Percentiles rank a stretch among this genome's conserved stretches.
phyloP scores from a whole-genome alignment of 176 grass and related monocot genomes.

The Tillandsia leiboldiana region DNA sequence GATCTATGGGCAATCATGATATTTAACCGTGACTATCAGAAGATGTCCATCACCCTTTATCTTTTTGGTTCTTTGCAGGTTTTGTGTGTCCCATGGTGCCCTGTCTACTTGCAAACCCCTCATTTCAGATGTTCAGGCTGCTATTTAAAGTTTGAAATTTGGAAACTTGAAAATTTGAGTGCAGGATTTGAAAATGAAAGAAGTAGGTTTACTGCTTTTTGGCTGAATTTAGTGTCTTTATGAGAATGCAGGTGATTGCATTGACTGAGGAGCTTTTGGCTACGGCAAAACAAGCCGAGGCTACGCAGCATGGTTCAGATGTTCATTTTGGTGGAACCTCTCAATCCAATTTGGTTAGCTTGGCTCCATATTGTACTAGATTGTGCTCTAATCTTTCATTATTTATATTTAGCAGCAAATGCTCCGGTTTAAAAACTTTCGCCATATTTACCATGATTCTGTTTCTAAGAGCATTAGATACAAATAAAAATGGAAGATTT shows the following conservation, averaged over 20 bases:
- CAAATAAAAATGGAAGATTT: too few species aligned
- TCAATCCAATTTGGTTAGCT: background rate
- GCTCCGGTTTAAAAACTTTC: too few species aligned
- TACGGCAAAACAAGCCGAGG: slow-evolving; percentile 55
- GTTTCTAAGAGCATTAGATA: too few species aligned
- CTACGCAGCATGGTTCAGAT: slow-evolving; percentile 23
- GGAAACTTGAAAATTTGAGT: slow-evolving; percentile 12
- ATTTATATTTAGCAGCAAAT: background rate
- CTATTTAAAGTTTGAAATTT: slow-evolving; percentile 64
- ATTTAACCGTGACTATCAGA: slow-evolving; percentile 32
- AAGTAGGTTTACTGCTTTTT: slow-evolving; percentile 7
- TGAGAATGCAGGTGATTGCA: slow-evolving; percentile 50
- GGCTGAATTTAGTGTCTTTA: slow-evolving; percentile 21
- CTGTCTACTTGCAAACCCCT: slow-evolving; percentile 34
- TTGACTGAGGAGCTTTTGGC: slow-evolving; percentile 77
- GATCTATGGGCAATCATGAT: slow-evolving; percentile 30
- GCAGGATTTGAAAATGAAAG: slow-evolving; percentile 15
- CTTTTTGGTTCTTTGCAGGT: slow-evolving; percentile 82
- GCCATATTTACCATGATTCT: too few species aligned
- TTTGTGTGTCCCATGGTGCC: slow-evolving; percentile 42
- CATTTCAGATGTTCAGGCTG: slow-evolving; percentile 66
- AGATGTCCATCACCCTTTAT: slow-evolving; percentile 71
- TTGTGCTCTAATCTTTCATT: background rate
- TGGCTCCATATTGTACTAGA: background rate
- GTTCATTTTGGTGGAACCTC: slow-evolving; percentile 11